A percentile compares a stretch with the other conserved stretches of the same genome.
Evolutionary conservation across 805 yeast species (phyloP).

Genomic region (Metschnikowia vanudenii): DNA sequence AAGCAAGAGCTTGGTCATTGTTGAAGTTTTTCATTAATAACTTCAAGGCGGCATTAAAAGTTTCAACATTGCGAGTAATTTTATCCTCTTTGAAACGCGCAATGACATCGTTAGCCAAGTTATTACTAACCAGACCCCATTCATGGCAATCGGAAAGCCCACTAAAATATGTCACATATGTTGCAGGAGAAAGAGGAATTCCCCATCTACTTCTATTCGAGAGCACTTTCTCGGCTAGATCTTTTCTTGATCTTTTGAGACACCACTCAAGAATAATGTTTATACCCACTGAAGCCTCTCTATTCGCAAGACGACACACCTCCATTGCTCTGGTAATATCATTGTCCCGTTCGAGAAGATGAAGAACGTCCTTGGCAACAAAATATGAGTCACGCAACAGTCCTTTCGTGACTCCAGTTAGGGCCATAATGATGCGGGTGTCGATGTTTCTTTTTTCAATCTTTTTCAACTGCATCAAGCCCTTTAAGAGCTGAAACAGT

Average conservation of each 20-base stretch:
- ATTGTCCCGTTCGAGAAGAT: constrained; percentile 51
- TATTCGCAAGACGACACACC: constrained; percentile 47
- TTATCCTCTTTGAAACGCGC: constrained; percentile 21
- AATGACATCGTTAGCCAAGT: constrained; percentile 22
- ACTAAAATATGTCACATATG: constrained; percentile 34
- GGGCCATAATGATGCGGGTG: constrained; percentile 46
- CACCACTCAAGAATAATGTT: constrained; percentile 58
- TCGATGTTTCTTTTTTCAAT: constrained; percentile 33
- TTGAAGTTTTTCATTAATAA: constrained; percentile 34
- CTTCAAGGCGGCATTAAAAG: constrained; percentile 39
- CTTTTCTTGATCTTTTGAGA: constrained; percentile 41
- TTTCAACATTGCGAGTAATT: constrained; percentile 21
- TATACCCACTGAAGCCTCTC: constrained; percentile 57
- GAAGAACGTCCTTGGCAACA: constrained; percentile 52
- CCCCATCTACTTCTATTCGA: constrained; percentile 63
- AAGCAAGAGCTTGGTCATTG: constrained; percentile 34
- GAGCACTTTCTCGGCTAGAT: constrained; percentile 50
- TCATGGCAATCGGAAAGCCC: constrained; percentile 33
- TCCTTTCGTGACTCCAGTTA: constrained; percentile 58
- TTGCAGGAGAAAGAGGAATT: constrained; percentile 49
- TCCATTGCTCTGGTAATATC: constrained; percentile 50
- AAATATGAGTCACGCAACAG: constrained; percentile 58
- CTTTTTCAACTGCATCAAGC: constrained; percentile 26
- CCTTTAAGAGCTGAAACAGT: constrained; percentile 29
- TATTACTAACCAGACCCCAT: constrained; percentile 32